Evolutionary conservation across 306 rosid species (phyloP), one percentile per base, ranked within the genome.

Genomic region (Parietaria judaica): DNA sequence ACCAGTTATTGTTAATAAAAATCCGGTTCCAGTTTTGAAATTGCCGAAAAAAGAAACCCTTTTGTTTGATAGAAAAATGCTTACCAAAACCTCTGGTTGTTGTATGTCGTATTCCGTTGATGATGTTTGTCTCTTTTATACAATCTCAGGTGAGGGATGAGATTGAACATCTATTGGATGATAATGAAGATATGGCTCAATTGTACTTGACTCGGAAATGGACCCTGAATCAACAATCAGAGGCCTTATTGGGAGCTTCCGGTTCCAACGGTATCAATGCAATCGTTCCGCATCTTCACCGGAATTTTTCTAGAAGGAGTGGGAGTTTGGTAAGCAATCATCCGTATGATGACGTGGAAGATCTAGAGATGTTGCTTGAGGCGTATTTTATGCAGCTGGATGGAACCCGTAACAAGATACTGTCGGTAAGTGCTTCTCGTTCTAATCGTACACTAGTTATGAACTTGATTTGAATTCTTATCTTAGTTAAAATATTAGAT

Each of bases 341-440:
- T 47, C 69, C 31, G 74, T 84, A 79, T 70, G 88, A 82, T 64
- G 94, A 84, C 34, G 97, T 94, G 36, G 99, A 94, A 79, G 99
- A 94, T 76, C 79, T 88, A 65, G 97, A 94, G 78, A 94, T 94
- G 99, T 73, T 94, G 85, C 97, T 94, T 37, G 99, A 94, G 81
- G 99, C 97, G 47, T 94, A 94, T 72, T 94, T 94, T 75, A 88
- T 94, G 90, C 97, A 94, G 74, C 75, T 92, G 67, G 99, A 92
- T 76, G 88, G 96, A 66, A 88, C 99, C 45, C 99, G 94, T 39
- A 88, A 92, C 90, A 92, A 83, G 83, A 94, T 94, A 81, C 76
- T 94, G 69, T 94, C 97, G 49, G 99, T 92, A 68, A 88, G 98
- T 83, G 12, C 31, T 66, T 47, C 9, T 48, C 61, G 60, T 17